Evolutionary conservation across 2,329 filamentous ascomycete species (phyloP), one percentile per base, ranked within the genome.

Genomic region (Arthroderma uncinatum): DNA sequence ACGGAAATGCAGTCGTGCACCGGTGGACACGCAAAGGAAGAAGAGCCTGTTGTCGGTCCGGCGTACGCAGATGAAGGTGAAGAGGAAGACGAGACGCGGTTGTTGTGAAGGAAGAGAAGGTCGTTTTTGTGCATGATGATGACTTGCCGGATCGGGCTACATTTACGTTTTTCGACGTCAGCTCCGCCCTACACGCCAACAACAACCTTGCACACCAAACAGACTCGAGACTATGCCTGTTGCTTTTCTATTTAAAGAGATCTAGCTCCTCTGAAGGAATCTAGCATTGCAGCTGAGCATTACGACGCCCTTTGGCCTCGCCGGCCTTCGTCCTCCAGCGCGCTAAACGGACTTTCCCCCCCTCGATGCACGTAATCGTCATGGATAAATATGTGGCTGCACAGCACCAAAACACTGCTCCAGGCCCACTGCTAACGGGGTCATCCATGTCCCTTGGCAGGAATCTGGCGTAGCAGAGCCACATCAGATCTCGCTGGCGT

Each of bases 391-490:
- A 23, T 48, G 44, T 48, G 44, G 44, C 44, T 48, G 44, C 44
- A 30, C 21, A 10, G 12, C 14, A 48, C 44, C 25, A 12, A 42
- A 42, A 9, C n/a, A 19, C 39, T 48, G 25, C 44, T 25, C 19
- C 21, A 12, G 44, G 44, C 44, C 44, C 44, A 48, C 44, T 7
- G 44, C 44, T n/a, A 12, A 28, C 42, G 21, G 25, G 44, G 44
- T 9, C 14, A 48, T 48, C 44, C 21, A 48, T 48, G 44, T 30
- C 44, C 44, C 44, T 48, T 48, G 44, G 44, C 44, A 48, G 44
- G 21, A 9, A 34, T n/a, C 14, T 16, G 21, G 8, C 21, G 21
- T 21, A 25, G 42, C 42, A 48, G 42, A 48, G 44, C 44, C 44
- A 48, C 44, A 28, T 5, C 44, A 48, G 44, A 48, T 30, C 25